Evolutionary conservation across 805 yeast species (phyloP).

Genomic region (Dipodascus albidus): DNA sequence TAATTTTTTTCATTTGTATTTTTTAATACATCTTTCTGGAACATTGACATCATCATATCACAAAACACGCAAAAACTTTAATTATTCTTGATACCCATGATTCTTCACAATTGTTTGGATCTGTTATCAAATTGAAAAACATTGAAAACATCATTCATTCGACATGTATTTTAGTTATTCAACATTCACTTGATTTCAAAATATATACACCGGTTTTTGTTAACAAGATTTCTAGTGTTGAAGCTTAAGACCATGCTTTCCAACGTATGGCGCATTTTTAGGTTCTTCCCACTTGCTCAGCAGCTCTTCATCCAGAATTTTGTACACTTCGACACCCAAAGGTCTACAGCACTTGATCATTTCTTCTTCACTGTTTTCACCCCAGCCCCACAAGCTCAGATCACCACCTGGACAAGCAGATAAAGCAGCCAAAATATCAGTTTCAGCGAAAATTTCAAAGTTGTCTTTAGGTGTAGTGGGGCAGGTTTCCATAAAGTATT

Average conservation of each 20-base stretch:
- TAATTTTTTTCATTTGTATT: not conserved
- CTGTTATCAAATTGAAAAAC: no score
- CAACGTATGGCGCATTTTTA: slow-evolving; percentile 35
- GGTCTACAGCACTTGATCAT: slow-evolving; percentile 57
- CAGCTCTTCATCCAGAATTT: slow-evolving; percentile 34
- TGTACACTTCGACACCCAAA: slow-evolving; percentile 49
- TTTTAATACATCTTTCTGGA: not conserved
- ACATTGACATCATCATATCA: no score
- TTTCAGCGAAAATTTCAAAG: slow-evolving; percentile 58
- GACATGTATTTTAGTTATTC: not conserved
- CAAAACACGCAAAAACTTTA: no score
- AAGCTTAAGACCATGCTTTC: slow-evolving; percentile 38
- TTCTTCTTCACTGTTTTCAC: slow-evolving; percentile 36
- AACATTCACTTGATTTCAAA: no score
- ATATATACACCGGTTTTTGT: no score
- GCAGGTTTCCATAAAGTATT: slow-evolving; percentile 59
- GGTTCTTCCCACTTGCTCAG: slow-evolving; percentile 43
- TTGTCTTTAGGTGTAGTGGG: slow-evolving; percentile 50
- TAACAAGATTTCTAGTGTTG: not conserved
- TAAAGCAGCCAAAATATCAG: slow-evolving; percentile 50
- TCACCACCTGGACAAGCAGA: slow-evolving; percentile 67
- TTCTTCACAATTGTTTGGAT: no score
- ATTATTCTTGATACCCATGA: no score
- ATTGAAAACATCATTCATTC: no score
- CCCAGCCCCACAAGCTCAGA: slow-evolving; percentile 61